A percentile compares a stretch with the other conserved stretches of the same genome.
phyloP scores from a whole-genome alignment of 768 basidiomycete species.

The Boletus coccyginus region DNA sequence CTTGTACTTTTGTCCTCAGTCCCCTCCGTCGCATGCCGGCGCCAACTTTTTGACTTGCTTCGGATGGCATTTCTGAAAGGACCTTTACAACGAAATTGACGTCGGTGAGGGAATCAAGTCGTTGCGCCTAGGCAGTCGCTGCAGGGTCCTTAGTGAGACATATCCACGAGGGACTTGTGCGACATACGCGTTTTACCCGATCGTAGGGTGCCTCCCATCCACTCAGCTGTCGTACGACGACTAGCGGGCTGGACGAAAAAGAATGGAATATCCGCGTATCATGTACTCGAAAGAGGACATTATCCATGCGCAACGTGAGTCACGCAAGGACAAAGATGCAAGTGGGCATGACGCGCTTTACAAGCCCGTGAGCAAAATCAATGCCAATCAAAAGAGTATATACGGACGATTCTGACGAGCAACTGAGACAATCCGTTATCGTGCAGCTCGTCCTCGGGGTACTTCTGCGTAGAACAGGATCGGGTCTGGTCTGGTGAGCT shows the following conservation, averaged over 20 bases:
- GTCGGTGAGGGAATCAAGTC: slow-evolving; percentile 88
- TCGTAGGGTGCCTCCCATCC: slow-evolving; percentile 94
- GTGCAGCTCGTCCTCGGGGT: slow-evolving; percentile 92
- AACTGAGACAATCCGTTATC: slow-evolving; percentile 91
- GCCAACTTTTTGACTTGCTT: slow-evolving; percentile 56
- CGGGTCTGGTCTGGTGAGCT: slow-evolving; percentile 87
- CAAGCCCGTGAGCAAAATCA: background rate
- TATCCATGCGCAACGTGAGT: slow-evolving; percentile 92
- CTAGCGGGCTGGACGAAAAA: slow-evolving; percentile 56
- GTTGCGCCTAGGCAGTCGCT: slow-evolving; percentile 69
- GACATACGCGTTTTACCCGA: slow-evolving; percentile 67
- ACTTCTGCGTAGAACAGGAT: slow-evolving; percentile 98
- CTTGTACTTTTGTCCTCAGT: slow-evolving; percentile 62
- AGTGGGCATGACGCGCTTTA: slow-evolving; percentile 93
- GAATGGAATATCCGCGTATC: slow-evolving; percentile 92
- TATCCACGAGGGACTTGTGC: background rate
- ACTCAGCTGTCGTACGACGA: slow-evolving; percentile 74
- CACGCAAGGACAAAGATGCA: slow-evolving; percentile 89
- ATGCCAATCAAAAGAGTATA: background rate
- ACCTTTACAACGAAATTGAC: slow-evolving; percentile 78
- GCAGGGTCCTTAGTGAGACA: background rate
- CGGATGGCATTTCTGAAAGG: slow-evolving; percentile 59
- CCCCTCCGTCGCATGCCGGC: slow-evolving; percentile 86
- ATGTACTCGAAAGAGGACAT: slow-evolving; percentile 85
- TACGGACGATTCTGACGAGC: slow-evolving; percentile 81